phyloP scores from a whole-genome alignment of 2,329 filamentous ascomycete genomes.

The Claviceps capensis region DNA sequence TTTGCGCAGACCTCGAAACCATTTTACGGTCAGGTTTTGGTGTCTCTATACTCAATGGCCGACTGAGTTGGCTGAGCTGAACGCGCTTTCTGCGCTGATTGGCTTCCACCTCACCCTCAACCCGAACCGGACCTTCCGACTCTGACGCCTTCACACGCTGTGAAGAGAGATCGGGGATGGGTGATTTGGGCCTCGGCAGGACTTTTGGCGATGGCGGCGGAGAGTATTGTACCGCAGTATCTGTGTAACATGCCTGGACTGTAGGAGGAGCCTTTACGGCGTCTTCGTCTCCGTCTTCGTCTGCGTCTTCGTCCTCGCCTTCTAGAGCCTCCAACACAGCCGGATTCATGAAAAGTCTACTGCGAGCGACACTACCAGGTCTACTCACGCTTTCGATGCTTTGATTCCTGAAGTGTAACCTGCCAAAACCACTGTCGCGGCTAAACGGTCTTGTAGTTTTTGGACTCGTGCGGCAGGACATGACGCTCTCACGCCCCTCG shows the following conservation, averaged over 20 bases:
- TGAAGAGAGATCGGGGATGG: slow-evolving; percentile 25
- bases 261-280: slow-evolving; percentile 16
- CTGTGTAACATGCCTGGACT: slow-evolving; percentile 46
- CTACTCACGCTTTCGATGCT: slow-evolving; percentile 46
- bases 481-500: slow-evolving; percentile 50
- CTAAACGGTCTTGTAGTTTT: slow-evolving; percentile 41
- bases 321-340: slow-evolving; percentile 42
- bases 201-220: slow-evolving; percentile 61
- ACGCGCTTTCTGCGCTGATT: slow-evolving; percentile 63
- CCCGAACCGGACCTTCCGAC: slow-evolving; percentile 27
- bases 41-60: slow-evolving; percentile 35
- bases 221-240: slow-evolving; percentile 71
- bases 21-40: slow-evolving; percentile 30
- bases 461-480: slow-evolving; percentile 32
- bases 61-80: slow-evolving; percentile 36
- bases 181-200: slow-evolving; percentile 24
- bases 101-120: slow-evolving; percentile 50
- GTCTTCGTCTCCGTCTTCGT: slow-evolving; percentile 37
- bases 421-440: slow-evolving; percentile 38
- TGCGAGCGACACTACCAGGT: slow-evolving; percentile 39
- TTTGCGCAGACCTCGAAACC: slow-evolving; percentile 36
- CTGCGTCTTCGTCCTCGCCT: slow-evolving; percentile 37
- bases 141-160: slow-evolving; percentile 26
- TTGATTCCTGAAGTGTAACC: slow-evolving; percentile 39
- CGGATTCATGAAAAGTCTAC: slow-evolving; percentile 39